These are phyloP conservation scores for Nepenthes alata DNA, from an alignment of 179 eudicot genomes.

Conservation along the genomic window DNA sequence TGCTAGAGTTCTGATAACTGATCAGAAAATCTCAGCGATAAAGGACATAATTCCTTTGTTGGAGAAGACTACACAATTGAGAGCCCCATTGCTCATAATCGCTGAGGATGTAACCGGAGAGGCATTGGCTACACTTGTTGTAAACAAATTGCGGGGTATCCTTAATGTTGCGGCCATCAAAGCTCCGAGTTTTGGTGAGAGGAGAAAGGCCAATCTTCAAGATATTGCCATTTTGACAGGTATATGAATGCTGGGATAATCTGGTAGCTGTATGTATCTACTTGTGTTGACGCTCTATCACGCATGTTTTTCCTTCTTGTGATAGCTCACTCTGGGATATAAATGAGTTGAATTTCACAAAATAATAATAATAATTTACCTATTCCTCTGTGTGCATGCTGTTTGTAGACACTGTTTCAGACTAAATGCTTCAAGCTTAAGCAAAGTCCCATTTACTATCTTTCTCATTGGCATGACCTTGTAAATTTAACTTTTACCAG, in stretches of 20 bases:
- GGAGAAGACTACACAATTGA: conserved; percentile 77
- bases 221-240: conserved; percentile 96
- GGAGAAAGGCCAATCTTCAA: conserved; percentile 94
- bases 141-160: conserved; percentile 84
- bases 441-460: too few species aligned
- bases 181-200: conserved; percentile 96
- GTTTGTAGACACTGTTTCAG: too few species aligned
- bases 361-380: too few species aligned
- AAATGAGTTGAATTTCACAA: too few species aligned
- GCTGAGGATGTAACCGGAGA: conserved; percentile 96
- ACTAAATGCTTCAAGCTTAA: too few species aligned
- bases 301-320: background rate
- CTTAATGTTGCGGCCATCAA: conserved; percentile 91
- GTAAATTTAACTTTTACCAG: too few species aligned
- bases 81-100: conserved; percentile 85
- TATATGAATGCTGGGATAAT: conserved; percentile 6
- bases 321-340: too few species aligned
- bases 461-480: too few species aligned
- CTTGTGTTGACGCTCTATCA: background rate
- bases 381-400: too few species aligned
- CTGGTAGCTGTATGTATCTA: too few species aligned
- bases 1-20: conserved; percentile 77
- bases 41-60: conserved; percentile 83
- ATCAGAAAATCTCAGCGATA: conserved; percentile 82
- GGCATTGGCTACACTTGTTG: conserved; percentile 94